phyloP scores from a whole-genome alignment of 345 rosid species.

The Euphorbia tirucalli region DNA sequence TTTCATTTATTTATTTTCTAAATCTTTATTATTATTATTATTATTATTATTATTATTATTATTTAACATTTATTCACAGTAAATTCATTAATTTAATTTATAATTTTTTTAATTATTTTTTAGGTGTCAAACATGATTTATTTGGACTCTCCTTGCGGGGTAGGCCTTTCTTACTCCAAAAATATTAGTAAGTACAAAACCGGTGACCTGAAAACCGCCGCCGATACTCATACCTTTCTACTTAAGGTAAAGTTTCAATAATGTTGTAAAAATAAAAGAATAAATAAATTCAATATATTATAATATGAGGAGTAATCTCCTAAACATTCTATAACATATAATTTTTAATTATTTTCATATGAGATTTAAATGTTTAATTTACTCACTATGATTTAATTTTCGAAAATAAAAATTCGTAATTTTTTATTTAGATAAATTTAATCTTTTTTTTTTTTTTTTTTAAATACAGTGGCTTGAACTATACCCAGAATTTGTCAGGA shows the following conservation, averaged over 20 bases:
- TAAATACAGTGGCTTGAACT: conserved; percentile 39
- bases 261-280: background rate
- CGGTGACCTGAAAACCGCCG: conserved; percentile 43
- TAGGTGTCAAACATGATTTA: conserved; percentile 58
- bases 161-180: conserved; percentile 48
- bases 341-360: too few relatives aligned
- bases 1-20: background rate
- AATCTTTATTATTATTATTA: too few relatives aligned
- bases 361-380: too few relatives aligned
- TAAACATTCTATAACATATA: too few relatives aligned
- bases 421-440: too few relatives aligned
- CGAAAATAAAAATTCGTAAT: too few relatives aligned
- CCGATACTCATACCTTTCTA: conserved; percentile 45
- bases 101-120: background rate
- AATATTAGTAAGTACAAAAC: conserved; percentile 30
- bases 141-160: conserved; percentile 61
- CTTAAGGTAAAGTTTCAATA: conserved; percentile 37
- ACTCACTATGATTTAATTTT: too few relatives aligned
- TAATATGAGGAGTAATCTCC: too few relatives aligned
- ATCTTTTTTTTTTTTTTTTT: background rate
- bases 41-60: too few relatives aligned
- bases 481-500: conserved; percentile 39
- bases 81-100: background rate
- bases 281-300: too few relatives aligned
- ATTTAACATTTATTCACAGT: too few relatives aligned